Evolutionary conservation across 768 basidiomycete species (phyloP).

Genomic region (Boletus rex-veris): DNA sequence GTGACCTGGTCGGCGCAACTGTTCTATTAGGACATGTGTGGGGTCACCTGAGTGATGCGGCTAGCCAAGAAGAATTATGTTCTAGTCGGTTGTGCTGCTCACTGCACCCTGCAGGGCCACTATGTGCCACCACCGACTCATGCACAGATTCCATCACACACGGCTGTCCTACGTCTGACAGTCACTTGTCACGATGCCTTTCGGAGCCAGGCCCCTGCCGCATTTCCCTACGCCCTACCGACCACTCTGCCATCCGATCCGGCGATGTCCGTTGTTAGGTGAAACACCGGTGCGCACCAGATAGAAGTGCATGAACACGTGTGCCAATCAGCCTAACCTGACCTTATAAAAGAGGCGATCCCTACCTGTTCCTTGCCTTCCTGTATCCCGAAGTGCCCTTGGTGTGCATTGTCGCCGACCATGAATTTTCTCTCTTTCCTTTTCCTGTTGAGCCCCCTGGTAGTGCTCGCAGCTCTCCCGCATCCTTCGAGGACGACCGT

Average conservation of each 20-base stretch:
- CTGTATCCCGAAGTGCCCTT: not conserved
- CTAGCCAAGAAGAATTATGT: too few relatives aligned
- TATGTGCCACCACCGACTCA: too few relatives aligned
- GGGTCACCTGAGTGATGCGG: too few relatives aligned
- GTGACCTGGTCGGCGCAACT: too few relatives aligned
- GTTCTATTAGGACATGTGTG: too few relatives aligned
- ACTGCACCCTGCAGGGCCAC: too few relatives aligned
- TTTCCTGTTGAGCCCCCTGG: slow-evolving; percentile 30
- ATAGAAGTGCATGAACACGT: slow-evolving; percentile 13
- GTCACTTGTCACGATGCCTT: too few relatives aligned
- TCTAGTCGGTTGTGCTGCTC: too few relatives aligned
- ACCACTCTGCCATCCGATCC: not conserved
- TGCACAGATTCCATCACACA: too few relatives aligned
- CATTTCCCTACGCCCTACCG: not conserved
- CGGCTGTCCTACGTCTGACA: too few relatives aligned
- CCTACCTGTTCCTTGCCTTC: not conserved
- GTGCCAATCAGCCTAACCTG: not conserved
- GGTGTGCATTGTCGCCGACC: slow-evolving; percentile 18
- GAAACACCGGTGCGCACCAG: slow-evolving; percentile 3
- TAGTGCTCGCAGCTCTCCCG: slow-evolving; percentile 22
- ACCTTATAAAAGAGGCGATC: slow-evolving; percentile 17
- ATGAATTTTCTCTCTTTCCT: slow-evolving; percentile 37
- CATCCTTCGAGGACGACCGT: slow-evolving; percentile 32
- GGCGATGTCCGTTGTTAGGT: not conserved
- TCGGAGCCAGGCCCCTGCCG: not conserved